Conservation (phyloP, 179 eudicot species). For the Beta macrorhiza region DNA sequence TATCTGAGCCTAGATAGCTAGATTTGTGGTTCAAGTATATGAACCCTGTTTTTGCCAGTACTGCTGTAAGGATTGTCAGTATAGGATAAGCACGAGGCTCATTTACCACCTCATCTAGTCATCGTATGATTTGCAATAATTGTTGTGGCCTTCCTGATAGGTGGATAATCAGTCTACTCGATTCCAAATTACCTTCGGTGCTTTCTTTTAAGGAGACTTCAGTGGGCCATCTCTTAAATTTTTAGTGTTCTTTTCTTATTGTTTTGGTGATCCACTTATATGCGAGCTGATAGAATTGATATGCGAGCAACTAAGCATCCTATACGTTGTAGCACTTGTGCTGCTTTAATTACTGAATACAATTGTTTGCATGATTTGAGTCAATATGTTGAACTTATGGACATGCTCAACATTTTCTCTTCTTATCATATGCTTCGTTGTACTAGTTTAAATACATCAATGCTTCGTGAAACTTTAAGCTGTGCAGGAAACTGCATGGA, state of each 20-base stretch:
- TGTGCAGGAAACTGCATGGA: not conserved
- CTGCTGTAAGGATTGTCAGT: not conserved
- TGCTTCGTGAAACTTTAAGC: not conserved
- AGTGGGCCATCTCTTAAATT: no score
- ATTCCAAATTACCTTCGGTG: no score
- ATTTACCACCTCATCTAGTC: not conserved
- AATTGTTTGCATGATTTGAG: not conserved
- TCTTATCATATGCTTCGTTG: not conserved
- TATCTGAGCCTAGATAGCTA: not conserved
- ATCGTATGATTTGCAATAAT: not conserved
- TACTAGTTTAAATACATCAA: not conserved
- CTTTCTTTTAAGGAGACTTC: no score
- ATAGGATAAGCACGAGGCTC: not conserved
- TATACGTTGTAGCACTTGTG: not conserved
- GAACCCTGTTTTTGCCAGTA: not conserved
- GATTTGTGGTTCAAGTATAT: not conserved
- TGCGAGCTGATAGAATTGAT: not conserved
- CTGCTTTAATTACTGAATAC: not conserved
- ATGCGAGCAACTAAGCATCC: not conserved
- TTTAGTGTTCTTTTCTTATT: not conserved
- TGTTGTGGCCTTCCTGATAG: no score
- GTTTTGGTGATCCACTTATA: not conserved
- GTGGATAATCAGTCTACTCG: no score
- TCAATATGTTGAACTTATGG: not conserved
- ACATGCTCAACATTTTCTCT: not conserved